A percentile compares a stretch with the other conserved stretches of the same genome.
Evolutionary conservation across 208 protist genomes (phyloP).

Genomic region (Entamoeba dispar): DNA sequence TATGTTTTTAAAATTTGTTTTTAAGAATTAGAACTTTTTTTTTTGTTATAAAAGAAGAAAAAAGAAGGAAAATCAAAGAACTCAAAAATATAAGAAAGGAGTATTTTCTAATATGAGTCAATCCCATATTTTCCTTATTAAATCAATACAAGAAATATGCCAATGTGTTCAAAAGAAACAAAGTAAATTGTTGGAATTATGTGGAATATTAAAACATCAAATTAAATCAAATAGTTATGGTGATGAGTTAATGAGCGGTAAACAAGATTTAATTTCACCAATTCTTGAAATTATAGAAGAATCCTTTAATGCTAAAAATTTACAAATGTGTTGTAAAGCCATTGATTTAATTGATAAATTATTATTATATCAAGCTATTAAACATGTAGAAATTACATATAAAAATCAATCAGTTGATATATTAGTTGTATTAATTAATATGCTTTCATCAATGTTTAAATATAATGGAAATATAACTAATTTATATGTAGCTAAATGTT

Average conservation of each 20-base stretch:
- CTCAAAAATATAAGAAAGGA: no score
- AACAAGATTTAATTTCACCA: background rate
- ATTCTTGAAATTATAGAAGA: background rate
- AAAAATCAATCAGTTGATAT: background rate
- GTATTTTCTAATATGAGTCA: background rate
- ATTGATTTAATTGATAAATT: background rate
- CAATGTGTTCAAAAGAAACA: background rate
- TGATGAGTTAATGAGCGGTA: background rate
- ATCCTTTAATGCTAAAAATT: background rate
- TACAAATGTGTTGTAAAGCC: background rate
- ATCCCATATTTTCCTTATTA: background rate
- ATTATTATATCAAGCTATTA: background rate
- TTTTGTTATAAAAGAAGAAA: no score
- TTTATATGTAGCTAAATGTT: background rate
- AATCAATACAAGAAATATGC: background rate
- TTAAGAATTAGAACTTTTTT: no score
- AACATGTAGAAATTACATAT: background rate
- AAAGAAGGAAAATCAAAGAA: no score
- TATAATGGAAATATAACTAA: background rate
- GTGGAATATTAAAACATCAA: background rate
- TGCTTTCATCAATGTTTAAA: background rate
- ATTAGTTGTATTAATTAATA: background rate
- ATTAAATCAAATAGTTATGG: background rate
- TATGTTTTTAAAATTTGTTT: no score
- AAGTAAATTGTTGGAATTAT: background rate